Percentiles rank a stretch among this genome's conserved stretches.
These are phyloP conservation scores for Flammula alnicola DNA, from an alignment of 1,284 basidiomycete species.

Conservation along the genomic window DNA sequence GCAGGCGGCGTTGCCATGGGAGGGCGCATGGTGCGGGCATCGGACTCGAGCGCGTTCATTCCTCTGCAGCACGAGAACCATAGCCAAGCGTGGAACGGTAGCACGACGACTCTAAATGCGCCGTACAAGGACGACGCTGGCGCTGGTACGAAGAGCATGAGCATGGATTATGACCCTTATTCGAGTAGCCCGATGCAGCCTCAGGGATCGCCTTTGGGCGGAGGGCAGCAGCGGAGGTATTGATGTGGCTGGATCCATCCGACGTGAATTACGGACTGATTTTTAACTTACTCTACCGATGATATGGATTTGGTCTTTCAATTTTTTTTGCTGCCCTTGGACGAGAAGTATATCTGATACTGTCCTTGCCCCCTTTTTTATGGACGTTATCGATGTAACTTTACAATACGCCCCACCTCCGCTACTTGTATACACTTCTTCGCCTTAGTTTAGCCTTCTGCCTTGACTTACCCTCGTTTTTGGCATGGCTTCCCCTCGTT, in stretches of 20 bases:
- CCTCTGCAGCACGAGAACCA: constrained; percentile 60
- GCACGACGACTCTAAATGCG: constrained; percentile 42
- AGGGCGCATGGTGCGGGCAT: constrained; percentile 38
- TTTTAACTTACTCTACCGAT: not conserved
- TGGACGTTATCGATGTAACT: too few species aligned
- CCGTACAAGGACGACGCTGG: constrained; percentile 51
- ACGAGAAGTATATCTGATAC: too few species aligned
- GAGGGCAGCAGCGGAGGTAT: constrained; percentile 10
- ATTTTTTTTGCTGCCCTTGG: too few species aligned
- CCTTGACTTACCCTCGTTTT: too few species aligned
- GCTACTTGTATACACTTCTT: too few species aligned
- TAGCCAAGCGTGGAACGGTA: constrained; percentile 57
- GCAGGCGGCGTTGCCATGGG: constrained; percentile 20
- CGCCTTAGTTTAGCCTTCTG: too few species aligned
- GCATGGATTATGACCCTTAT: constrained; percentile 44
- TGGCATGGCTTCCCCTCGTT: too few species aligned
- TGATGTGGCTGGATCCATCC: constrained; percentile 1
- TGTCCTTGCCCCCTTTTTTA: too few species aligned
- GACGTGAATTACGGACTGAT: not conserved
- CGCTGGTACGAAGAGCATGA: constrained; percentile 35
- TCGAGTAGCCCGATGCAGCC: constrained; percentile 23
- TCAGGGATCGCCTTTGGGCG: not conserved
- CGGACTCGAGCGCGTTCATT: constrained; percentile 63
- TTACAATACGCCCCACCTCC: too few species aligned
- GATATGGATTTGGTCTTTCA: too few species aligned